phyloP scores from a whole-genome alignment of 2,329 filamentous ascomycete genomes.

The Neonectria punicea region DNA sequence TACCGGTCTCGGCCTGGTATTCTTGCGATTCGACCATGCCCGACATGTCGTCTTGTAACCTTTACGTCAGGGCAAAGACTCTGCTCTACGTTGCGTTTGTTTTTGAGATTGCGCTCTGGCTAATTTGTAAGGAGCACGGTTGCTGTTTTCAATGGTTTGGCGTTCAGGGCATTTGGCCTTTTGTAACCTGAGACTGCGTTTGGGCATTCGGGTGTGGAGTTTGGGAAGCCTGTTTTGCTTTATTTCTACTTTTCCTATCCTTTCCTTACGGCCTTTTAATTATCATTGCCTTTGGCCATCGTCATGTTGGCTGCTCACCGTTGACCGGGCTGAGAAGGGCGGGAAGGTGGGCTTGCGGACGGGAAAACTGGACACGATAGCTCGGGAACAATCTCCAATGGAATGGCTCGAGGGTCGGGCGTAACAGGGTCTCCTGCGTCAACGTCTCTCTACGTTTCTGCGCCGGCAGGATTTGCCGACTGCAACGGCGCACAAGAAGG shows the following conservation, averaged over 20 bases:
- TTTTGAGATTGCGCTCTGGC: conserved; percentile 25
- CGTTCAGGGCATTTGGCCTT: conserved; percentile 38
- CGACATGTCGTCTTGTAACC: background rate
- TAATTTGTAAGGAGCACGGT: conserved; percentile 29
- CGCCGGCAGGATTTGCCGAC: conserved; percentile 14
- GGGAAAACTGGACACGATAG: conserved; percentile 18
- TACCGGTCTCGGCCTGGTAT: conserved; percentile 4
- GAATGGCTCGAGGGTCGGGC: conserved; percentile 1
- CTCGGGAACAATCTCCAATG: conserved; percentile 22
- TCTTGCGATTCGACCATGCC: conserved; percentile 15
- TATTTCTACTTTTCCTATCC: conserved; percentile 20
- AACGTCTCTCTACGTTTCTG: conserved; percentile 17
- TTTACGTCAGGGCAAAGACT: conserved; percentile 5
- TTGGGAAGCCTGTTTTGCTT: conserved; percentile 32
- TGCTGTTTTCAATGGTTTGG: conserved; percentile 37
- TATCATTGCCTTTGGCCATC: conserved; percentile 36
- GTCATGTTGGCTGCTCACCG: conserved; percentile 34
- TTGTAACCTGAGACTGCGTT: conserved; percentile 36
- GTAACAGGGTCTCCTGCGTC: conserved; percentile 11
- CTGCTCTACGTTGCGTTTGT: conserved; percentile 20
- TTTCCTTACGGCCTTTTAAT: conserved; percentile 27
- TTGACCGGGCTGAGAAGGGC: conserved; percentile 40
- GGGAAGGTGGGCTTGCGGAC: conserved; percentile 30
- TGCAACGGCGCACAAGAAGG: conserved; percentile 17
- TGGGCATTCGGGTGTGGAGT: conserved; percentile 40